Evolutionary conservation across 495 filamentous ascomycete species (phyloP).

Genomic region (Podospora conica): DNA sequence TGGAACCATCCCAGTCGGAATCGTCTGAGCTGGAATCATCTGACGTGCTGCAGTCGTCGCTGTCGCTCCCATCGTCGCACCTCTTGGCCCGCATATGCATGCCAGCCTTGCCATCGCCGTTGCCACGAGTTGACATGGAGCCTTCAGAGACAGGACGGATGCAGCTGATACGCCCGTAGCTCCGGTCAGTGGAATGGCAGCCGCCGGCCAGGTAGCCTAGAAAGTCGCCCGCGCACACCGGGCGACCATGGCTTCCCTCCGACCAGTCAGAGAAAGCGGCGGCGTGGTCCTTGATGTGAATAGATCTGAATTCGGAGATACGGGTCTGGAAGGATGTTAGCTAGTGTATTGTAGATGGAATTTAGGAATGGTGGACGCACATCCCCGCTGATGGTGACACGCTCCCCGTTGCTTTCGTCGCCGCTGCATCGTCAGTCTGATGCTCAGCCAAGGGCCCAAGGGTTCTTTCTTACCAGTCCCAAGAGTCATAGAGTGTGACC

Average conservation of each 20-base stretch:
- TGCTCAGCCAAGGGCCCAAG: background rate
- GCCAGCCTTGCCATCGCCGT: background rate
- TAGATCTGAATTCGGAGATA: slow-evolving; percentile 12
- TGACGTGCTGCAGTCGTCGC: background rate
- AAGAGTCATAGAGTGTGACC: slow-evolving; percentile 9
- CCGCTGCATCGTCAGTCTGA: background rate
- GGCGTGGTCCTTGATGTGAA: slow-evolving; percentile 10
- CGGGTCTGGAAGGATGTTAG: background rate
- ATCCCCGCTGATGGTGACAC: slow-evolving; percentile 16
- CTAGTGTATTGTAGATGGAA: background rate
- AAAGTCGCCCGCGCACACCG: slow-evolving; percentile 16
- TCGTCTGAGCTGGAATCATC: background rate
- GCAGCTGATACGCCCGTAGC: slow-evolving; percentile 14
- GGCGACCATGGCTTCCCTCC: slow-evolving; percentile 9
- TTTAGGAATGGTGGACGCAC: background rate
- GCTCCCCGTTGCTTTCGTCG: slow-evolving; percentile 11
- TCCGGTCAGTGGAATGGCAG: slow-evolving; percentile 14
- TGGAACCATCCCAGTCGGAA: background rate
- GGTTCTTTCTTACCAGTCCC: slow-evolving; percentile 5
- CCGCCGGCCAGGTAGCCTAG: slow-evolving; percentile 15
- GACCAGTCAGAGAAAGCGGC: slow-evolving; percentile 14
- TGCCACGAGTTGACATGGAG: slow-evolving; percentile 9
- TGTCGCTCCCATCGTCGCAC: background rate
- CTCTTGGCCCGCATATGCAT: background rate
- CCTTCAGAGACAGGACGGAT: slow-evolving; percentile 16